Evolutionary conservation across 441 rosid species (phyloP).

Genomic region (Populus trichocarpa): DNA sequence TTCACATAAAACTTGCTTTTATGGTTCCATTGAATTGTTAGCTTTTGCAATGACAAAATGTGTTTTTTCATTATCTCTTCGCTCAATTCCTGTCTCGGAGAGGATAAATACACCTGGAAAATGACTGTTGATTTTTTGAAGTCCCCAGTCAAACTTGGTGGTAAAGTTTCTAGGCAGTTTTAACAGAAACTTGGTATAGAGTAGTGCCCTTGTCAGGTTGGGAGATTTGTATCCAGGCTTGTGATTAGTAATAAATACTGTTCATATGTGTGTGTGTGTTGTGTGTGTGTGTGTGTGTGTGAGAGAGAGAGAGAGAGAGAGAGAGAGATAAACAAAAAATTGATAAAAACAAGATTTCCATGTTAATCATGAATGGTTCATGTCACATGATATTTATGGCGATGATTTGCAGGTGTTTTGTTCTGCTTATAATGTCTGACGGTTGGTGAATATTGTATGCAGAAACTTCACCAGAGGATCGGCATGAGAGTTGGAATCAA

Average conservation of each 20-base stretch:
- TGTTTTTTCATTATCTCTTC: neutral
- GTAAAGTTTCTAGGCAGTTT: neutral
- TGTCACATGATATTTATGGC: slow-evolving; percentile 12
- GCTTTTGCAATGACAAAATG: neutral
- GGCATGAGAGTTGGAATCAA: slow-evolving; percentile 59
- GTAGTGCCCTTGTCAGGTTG: neutral
- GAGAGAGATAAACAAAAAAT: neutral
- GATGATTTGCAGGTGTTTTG: slow-evolving; percentile 1
- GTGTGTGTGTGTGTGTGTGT: neutral
- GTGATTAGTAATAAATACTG: neutral
- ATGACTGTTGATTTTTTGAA: neutral
- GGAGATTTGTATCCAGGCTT: neutral
- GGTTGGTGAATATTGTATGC: slow-evolving; percentile 20
- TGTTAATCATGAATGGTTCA: slow-evolving; percentile 3
- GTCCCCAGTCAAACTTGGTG: neutral
- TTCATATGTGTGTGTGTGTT: neutral
- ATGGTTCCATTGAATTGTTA: neutral
- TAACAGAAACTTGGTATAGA: neutral
- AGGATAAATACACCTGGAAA: neutral
- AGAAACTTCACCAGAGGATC: slow-evolving; percentile 59
- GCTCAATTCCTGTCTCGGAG: neutral
- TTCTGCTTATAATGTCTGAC: slow-evolving; percentile 15
- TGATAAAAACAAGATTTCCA: neutral
- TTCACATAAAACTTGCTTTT: neutral
- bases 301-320: neutral